These are phyloP conservation scores for Botrytis galanthina DNA, from an alignment of 2,329 filamentous ascomycete species.

Conservation along the genomic window DNA sequence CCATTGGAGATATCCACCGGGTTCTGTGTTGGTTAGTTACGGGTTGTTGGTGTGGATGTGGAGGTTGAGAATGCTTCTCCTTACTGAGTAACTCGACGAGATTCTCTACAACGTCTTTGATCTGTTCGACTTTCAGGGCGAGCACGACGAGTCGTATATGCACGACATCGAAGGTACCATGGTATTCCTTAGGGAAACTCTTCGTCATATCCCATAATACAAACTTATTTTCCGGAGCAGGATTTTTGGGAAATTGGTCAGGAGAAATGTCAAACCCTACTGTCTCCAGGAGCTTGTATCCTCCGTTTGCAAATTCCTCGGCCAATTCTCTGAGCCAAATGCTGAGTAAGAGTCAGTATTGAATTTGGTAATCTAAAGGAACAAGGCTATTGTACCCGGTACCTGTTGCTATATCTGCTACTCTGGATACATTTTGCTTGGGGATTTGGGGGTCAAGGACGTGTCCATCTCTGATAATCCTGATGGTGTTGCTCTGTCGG, in stretches of 20 bases:
- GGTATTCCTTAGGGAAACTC: neutral
- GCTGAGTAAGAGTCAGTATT: neutral
- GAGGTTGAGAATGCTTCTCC: neutral
- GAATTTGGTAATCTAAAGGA: neutral
- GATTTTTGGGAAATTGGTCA: neutral
- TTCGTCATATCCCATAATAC: neutral
- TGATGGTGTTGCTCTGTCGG: neutral
- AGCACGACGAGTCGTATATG: neutral
- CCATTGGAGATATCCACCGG: neutral
- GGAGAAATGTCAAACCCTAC: neutral
- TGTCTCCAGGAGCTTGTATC: neutral
- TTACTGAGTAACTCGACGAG: neutral
- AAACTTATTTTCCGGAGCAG: neutral
- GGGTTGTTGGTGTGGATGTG: neutral
- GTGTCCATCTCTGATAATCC: neutral
- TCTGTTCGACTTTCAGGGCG: neutral
- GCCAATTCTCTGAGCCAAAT: neutral
- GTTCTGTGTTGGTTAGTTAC: neutral
- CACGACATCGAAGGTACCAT: neutral
- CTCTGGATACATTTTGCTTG: neutral
- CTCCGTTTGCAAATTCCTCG: neutral
- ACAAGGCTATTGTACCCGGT: neutral
- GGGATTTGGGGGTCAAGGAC: slow-evolving; percentile 1
- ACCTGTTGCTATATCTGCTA: slow-evolving; percentile 5
- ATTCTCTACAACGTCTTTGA: neutral